Base-by-base conservation (phyloP, 1,284 basidiomycete species). In the Schizophyllum amplum region DNA sequence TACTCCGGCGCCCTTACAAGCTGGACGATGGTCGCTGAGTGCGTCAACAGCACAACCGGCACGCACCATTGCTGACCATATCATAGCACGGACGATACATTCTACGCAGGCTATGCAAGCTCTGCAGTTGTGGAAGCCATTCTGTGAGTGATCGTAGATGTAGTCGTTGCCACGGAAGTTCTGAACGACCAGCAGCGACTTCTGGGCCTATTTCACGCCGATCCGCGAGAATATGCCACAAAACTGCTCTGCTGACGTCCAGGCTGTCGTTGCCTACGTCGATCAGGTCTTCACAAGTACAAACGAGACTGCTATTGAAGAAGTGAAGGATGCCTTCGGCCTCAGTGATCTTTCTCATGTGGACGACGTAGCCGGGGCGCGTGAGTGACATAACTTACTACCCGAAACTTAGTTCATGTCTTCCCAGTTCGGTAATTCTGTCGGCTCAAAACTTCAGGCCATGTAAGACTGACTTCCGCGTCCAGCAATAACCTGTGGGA, bases 21-120 rank as follows among this genome's bases (percentile, higher is more conserved):
- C 60, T 90, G 82, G 80, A 83, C 85, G 1, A 82, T 88, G 80
- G 80, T 82, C 54, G n/a, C n/a, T n/a, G 82, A 84, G 86, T 86
- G 60, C 65, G 79, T 70, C 5, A 22, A 4, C 15, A 20, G 20
- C 24, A 20, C 48, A 24, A 26, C n/a, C 24, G 7, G 47, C 53
- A 27, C 17, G 47, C 22, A 52, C 33, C 46, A n/a, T 46, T 49
- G 4, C 23, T 56, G 25, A 47, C 48, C 47, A 63, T 55, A 15
- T 57, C 57, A 52, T 57, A 88, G 86, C 64, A 80, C 85, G 66
- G 84, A 85, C 0, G 79, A 74, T 21, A 64, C 86, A 17, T 90
- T 90, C 69, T 77, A 71, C 57, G 85, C 85, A 4, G 86, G 79
- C 4, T 87, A 87, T 64, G 79, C 82, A 1, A 87, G 86, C 2